phyloP scores from a whole-genome alignment of 805 yeast species.

The Kluyveromyces dobzhanskii region DNA sequence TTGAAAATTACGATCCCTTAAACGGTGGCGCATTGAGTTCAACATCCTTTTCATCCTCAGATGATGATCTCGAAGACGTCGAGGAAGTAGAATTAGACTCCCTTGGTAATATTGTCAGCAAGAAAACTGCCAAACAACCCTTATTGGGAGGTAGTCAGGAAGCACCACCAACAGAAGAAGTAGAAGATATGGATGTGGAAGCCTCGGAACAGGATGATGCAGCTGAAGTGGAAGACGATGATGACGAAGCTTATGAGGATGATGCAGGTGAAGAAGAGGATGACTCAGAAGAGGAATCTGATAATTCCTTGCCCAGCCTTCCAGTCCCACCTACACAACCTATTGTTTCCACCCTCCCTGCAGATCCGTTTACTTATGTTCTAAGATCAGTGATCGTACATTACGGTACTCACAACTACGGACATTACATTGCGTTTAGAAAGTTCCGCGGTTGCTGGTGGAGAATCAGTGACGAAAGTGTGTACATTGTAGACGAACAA shows the following conservation, averaged over 20 bases:
- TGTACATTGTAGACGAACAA: constrained; percentile 66
- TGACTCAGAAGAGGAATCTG: constrained; percentile 11
- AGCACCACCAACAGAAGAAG: background rate
- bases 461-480: constrained; percentile 88
- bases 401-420: constrained; percentile 93
- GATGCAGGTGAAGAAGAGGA: constrained; percentile 10
- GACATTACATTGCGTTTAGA: constrained; percentile 91
- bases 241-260: constrained; percentile 6
- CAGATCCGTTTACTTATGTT: constrained; percentile 49
- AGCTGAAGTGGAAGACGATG: constrained; percentile 7
- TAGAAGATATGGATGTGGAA: constrained; percentile 10
- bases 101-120: constrained; percentile 26
- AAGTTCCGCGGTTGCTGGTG: constrained; percentile 84
- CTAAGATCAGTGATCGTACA: constrained; percentile 85
- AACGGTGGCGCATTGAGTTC: constrained; percentile 16
- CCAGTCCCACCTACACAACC: constrained; percentile 2
- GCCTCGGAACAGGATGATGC: constrained; percentile 1
- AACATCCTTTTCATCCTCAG: constrained; percentile 11
- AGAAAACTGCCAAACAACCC: constrained; percentile 9
- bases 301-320: constrained; percentile 1
- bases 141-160: constrained; percentile 8
- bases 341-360: constrained; percentile 20
- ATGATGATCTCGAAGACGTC: constrained; percentile 9
- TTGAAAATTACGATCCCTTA: constrained; percentile 24
- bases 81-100: constrained; percentile 25